Evolutionary conservation across 441 rosid genomes (phyloP), one percentile per base, ranked within the genome.

Genomic region (Erysimum cheiri): DNA sequence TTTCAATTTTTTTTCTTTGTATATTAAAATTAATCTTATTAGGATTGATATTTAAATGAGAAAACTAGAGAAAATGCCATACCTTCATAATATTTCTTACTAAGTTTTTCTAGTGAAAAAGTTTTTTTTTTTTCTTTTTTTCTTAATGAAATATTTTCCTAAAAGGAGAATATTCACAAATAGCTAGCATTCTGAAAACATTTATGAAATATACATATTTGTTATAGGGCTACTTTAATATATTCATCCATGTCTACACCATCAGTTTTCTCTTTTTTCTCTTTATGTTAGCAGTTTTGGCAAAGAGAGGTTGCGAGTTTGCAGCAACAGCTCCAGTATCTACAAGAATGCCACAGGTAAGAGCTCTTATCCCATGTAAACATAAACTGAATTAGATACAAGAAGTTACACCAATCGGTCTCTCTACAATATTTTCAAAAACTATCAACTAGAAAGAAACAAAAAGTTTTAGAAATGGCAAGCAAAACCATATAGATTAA

Each of bases 291-390:
- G 15, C 12, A 92, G 98, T 80, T 88, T 78, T 92, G 98, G 93
- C 85, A 92, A 81, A 87, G 75, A 84, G 96, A 92, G 80, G 86
- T 74, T 15, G 64, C 87, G 31, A 84, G 79, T 81, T 82, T 92
- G 78, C 83, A 79, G 75, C 86, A 86, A 67, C 93, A 90, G 59
- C 85, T 90, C 29, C 88, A 81, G 1, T 69, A 80, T 74, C 78
- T 90, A 60, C 92, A 90, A 71, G 91, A 80, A 77, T 76, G 73
- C 47, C 88, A 87, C 71, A 85, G 93, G 97, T 92, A 81, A 54
- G 49, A 44, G 2, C 54, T 49, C 24, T 26, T 12, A n/a, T 57
- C 36, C 53, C 13, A 31, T 32, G 0, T 6, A 56, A 58, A 35
- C 29, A 40, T 0, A 48, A 37, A 29, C 17, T 49, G 31, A 22